These are phyloP conservation scores for Citrullus mucosospermus DNA, from an alignment of 306 rosid species.

Conservation along the genomic window DNA sequence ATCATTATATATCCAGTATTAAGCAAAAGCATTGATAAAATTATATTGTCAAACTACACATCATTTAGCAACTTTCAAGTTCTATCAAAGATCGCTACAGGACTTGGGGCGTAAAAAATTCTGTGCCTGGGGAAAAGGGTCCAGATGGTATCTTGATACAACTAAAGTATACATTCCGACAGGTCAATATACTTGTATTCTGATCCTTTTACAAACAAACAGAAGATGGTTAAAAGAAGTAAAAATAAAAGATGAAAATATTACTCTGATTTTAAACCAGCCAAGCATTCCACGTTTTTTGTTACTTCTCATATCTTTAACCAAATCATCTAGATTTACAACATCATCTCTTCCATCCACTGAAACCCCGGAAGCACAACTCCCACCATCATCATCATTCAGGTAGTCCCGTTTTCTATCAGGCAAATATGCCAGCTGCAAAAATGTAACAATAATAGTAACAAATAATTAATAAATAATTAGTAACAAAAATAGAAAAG, in stretches of 20 bases:
- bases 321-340: constrained; percentile 57
- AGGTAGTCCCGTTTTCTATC: constrained; percentile 56
- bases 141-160: not conserved
- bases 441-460: constrained; percentile 12
- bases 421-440: constrained; percentile 83
- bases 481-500: not conserved
- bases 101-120: not conserved
- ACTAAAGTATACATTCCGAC: not conserved
- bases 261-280: constrained; percentile 71
- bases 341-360: constrained; percentile 44
- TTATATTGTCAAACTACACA: not conserved
- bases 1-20: too few relatives aligned
- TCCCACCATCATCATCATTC: constrained; percentile 52
- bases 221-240: not conserved
- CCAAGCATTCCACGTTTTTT: constrained; percentile 69
- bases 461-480: not conserved
- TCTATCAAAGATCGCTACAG: not conserved
- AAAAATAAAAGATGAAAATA: constrained; percentile 13
- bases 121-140: not conserved
- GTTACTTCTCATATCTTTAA: constrained; percentile 51
- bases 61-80: not conserved
- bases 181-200: not conserved
- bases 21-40: not conserved
- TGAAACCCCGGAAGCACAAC: constrained; percentile 51
- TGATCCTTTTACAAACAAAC: not conserved